Conservation (phyloP, 2,329 filamentous ascomycete species). For the Zasmidium angulare region DNA sequence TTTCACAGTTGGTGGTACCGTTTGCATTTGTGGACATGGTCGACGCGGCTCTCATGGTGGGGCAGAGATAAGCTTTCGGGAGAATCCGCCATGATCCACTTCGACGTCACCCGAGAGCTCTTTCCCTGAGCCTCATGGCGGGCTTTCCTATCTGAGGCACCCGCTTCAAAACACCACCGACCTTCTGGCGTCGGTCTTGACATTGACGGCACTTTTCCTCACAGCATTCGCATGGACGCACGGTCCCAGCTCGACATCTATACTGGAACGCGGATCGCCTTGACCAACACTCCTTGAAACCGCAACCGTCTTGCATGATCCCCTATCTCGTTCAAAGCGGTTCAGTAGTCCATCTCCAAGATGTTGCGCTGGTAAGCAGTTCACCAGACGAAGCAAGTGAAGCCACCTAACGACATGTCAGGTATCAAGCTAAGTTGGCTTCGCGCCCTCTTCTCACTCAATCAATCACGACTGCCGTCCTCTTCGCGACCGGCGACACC, state of each 20-base stretch:
- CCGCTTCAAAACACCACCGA: background rate
- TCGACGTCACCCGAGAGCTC: background rate
- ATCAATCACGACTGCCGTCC: conserved; percentile 82
- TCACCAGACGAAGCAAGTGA: background rate
- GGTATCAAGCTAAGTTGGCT: conserved; percentile 85
- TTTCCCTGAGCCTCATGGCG: conserved; percentile 1
- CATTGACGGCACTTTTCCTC: background rate
- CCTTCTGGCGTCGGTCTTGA: background rate
- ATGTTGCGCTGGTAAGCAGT: conserved; percentile 45
- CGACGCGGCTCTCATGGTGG: background rate
- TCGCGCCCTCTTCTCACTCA: conserved; percentile 84
- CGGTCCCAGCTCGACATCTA: background rate
- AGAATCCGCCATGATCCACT: background rate
- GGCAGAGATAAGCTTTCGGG: background rate
- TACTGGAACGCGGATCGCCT: background rate
- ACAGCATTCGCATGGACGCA: background rate
- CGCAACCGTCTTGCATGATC: background rate
- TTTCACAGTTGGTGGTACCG: background rate
- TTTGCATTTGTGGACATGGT: background rate
- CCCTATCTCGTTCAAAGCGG: background rate
- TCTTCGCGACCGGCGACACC: conserved; percentile 89
- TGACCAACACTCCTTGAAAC: background rate
- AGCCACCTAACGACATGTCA: conserved; percentile 29
- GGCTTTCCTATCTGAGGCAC: background rate
- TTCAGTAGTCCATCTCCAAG: conserved; percentile 19